Percentiles rank a stretch among this genome's conserved stretches.
phyloP scores from a whole-genome alignment of 139 green algal genomes.

The Chlorella sp. region DNA sequence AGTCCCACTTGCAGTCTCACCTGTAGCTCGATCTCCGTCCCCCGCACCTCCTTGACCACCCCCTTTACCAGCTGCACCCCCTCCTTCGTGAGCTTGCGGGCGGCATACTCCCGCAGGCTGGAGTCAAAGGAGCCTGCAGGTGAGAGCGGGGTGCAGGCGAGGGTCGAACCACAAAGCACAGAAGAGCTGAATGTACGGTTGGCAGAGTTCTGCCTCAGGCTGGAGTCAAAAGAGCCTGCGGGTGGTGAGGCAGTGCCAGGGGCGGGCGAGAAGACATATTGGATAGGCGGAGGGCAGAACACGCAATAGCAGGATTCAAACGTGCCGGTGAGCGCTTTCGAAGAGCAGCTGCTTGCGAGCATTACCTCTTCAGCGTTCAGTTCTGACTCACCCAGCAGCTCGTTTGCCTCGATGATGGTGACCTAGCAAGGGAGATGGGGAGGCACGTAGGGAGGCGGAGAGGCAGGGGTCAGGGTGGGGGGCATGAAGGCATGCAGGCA shows the following conservation, averaged over 20 bases:
- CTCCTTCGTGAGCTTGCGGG: slow-evolving; percentile 67
- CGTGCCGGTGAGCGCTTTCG: no score
- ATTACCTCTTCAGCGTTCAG: no score
- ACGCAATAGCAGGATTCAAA: no score
- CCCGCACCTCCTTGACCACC: slow-evolving; percentile 63
- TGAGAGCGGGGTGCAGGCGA: no score
- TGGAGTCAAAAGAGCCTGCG: slow-evolving; percentile 72
- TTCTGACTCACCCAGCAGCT: slow-evolving; percentile 66
- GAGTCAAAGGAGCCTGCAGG: slow-evolving; percentile 72
- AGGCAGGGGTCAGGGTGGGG: not conserved
- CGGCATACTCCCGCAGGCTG: slow-evolving; percentile 82
- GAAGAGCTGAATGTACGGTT: no score
- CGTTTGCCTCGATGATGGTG: slow-evolving; percentile 79
- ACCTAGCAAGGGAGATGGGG: slow-evolving; percentile 35
- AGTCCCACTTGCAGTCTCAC: not conserved
- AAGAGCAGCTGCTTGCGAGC: no score
- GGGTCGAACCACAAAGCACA: no score
- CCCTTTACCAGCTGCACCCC: slow-evolving; percentile 78
- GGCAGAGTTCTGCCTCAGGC: slow-evolving; percentile 82
- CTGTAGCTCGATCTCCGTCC: slow-evolving; percentile 65
- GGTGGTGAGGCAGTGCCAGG: no score
- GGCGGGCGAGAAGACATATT: no score
- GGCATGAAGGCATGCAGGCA: no score
- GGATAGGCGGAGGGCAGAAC: no score
- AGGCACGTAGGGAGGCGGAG: not conserved